Evolutionary conservation across 2,329 filamentous ascomycete species (phyloP).

Genomic region (Monosporascus sp.): DNA sequence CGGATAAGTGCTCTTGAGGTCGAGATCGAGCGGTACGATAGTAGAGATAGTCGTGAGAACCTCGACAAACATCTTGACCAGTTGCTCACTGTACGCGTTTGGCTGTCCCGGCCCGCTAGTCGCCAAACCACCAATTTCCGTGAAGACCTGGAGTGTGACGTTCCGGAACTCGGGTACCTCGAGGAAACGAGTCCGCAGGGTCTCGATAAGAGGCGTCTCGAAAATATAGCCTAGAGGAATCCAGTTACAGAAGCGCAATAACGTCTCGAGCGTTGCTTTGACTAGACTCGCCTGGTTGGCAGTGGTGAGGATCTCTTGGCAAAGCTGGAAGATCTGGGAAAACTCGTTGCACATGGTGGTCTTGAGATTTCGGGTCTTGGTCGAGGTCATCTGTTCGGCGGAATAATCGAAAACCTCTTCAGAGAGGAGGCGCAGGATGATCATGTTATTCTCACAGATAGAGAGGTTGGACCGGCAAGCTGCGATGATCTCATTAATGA

Average conservation of each 20-base stretch:
- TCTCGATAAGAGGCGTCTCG: constrained; percentile 94
- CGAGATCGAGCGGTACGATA: constrained; percentile 85
- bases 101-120: constrained; percentile 64
- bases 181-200: constrained; percentile 84
- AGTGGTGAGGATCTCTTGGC: constrained; percentile 88
- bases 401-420: constrained; percentile 99
- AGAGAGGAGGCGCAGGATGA: constrained; percentile 87
- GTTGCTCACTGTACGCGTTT: constrained; percentile 84
- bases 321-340: constrained; percentile 95
- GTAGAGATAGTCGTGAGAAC: constrained; percentile 87
- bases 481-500: constrained; percentile 98
- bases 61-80: constrained; percentile 98
- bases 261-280: constrained; percentile 93
- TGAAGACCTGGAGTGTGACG: constrained; percentile 91
- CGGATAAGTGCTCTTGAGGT: constrained; percentile 86
- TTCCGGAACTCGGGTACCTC: constrained; percentile 94
- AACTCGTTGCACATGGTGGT: constrained; percentile 99
- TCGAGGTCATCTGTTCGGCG: constrained; percentile 97
- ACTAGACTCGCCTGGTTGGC: constrained; percentile 84
- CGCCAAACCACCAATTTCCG: constrained; percentile 91
- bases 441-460: constrained; percentile 99
- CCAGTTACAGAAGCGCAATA: constrained; percentile 97
- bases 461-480: constrained; percentile 93
- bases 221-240: constrained; percentile 98
- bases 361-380: constrained; percentile 93